Evolutionary conservation across 345 rosid species (phyloP), one percentile per base, ranked within the genome.

Genomic region (Ailanthus altissimus): DNA sequence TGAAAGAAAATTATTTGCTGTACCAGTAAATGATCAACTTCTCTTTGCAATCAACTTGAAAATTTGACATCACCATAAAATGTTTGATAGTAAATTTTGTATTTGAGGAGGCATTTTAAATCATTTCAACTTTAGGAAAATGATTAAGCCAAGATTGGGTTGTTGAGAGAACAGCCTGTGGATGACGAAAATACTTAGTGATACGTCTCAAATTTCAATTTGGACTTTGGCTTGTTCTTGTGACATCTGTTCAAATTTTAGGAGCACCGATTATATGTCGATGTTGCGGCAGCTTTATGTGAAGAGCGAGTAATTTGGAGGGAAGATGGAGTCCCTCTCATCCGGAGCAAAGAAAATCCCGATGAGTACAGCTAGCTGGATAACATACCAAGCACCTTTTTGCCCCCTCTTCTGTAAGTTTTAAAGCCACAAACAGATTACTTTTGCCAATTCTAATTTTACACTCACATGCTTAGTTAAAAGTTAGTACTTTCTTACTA

Each of bases 251-350:
- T 49, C 43, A 53, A 36, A 60, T 49, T 60, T 47, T 67, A 95
- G 99, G 99, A 93, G 81, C 99, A 93, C 80, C 80, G 72, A 54
- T 83, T 95, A 57, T 95, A 93, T 63, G 98, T 86, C 7, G 91
- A 95, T 67, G 96, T 90, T 38, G 81, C 79, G 20, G 82, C 84
- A 69, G 97, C 96, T 7, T 61, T 93, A 32, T 85, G 94, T 14
- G 92, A 95, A 79, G 94, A 86, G 13, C 88, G 93, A 32, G 81
- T 95, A 62, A 79, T 78, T 77, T 92, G 96, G 98, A 87, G 98
- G 83, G 90, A 90, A 77, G 99, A 95, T 16, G 97, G 92, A 0
- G 94, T 92, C 56, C 97, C 97, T 76, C 82, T 93, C 77, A 89
- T 95, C 40, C 90, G 54, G 64, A 89, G 89, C 83, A 89, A 84